These are phyloP conservation scores for Sporisorium scitamineum DNA, from an alignment of 1,284 basidiomycete genomes.

Conservation along the genomic window DNA sequence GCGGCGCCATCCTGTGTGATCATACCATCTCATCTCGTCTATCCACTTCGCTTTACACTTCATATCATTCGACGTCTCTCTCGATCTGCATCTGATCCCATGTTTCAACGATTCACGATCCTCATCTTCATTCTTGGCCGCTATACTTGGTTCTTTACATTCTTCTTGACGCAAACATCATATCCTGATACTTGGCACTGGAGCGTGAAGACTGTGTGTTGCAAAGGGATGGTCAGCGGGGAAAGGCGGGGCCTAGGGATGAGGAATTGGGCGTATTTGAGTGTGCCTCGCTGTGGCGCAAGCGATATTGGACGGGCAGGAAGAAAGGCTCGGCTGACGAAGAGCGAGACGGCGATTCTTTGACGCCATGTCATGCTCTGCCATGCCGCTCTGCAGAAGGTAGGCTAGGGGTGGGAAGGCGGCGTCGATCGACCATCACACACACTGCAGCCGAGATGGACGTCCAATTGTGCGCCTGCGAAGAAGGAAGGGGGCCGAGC, in stretches of 20 bases:
- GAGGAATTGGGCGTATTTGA: not conserved
- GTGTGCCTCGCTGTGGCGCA: not conserved
- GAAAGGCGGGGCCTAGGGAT: not conserved
- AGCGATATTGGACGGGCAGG: not conserved
- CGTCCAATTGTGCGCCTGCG: not conserved
- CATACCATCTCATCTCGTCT: constrained; percentile 1
- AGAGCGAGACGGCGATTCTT: not conserved
- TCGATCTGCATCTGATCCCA: constrained; percentile 15
- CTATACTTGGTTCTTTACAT: constrained; percentile 1
- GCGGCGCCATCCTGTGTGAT: not conserved
- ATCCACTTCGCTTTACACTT: not conserved
- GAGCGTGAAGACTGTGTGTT: constrained; percentile 3
- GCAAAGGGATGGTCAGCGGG: not conserved
- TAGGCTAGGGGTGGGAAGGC: constrained; percentile 9
- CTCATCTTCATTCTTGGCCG: not conserved
- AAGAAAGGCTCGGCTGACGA: not conserved
- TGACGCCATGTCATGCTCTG: constrained; percentile 4
- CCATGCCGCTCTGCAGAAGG: constrained; percentile 13
- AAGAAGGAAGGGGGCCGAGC: not conserved
- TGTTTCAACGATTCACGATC: constrained; percentile 4
- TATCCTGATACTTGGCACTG: not conserved
- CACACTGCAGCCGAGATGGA: constrained; percentile 16
- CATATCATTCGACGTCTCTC: constrained; percentile 11
- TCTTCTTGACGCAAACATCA: constrained; percentile 7
- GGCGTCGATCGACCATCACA: constrained; percentile 1